phyloP scores from a whole-genome alignment of 768 basidiomycete species.

The Boletellus ananiceps region DNA sequence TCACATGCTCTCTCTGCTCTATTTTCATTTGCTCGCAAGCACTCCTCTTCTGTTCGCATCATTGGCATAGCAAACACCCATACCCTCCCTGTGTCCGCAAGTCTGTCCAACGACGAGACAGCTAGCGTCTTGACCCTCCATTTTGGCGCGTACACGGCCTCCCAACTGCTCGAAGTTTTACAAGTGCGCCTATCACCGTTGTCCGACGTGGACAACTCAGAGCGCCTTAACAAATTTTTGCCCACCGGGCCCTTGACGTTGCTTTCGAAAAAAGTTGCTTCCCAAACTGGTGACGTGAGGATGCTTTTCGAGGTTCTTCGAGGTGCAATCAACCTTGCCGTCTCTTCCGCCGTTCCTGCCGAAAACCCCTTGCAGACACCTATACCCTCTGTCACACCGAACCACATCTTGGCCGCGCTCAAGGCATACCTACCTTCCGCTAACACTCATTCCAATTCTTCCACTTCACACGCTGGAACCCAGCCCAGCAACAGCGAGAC shows the following conservation, averaged over 20 bases:
- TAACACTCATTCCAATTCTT: conserved; percentile 9
- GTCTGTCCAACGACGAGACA: conserved; percentile 34
- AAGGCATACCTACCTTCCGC: conserved; percentile 60
- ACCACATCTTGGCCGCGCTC: conserved; percentile 67
- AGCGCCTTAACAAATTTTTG: conserved; percentile 50
- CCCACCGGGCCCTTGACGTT: conserved; percentile 61
- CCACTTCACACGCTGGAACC: conserved; percentile 17
- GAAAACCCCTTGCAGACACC: conserved; percentile 31
- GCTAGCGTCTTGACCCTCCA: conserved; percentile 60
- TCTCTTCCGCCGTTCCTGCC: conserved; percentile 22
- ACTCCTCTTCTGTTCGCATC: conserved; percentile 53
- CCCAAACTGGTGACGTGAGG: conserved; percentile 79
- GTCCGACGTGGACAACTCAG: conserved; percentile 30
- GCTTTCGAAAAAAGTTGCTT: conserved; percentile 75
- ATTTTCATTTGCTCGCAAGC: conserved; percentile 60
- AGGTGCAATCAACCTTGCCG: conserved; percentile 69
- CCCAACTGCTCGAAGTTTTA: conserved; percentile 67
- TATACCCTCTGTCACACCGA: conserved; percentile 50
- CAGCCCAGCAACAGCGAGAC: conserved; percentile 52
- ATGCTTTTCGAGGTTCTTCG: conserved; percentile 76
- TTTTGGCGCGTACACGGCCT: conserved; percentile 73
- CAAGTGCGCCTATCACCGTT: conserved; percentile 57
- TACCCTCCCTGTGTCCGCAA: conserved; percentile 61
- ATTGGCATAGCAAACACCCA: conserved; percentile 90
- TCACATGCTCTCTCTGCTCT: conserved; percentile 54